Evolutionary conservation across 805 yeast species (phyloP).

Genomic region (Cyberlindnera samutprakarnensis): DNA sequence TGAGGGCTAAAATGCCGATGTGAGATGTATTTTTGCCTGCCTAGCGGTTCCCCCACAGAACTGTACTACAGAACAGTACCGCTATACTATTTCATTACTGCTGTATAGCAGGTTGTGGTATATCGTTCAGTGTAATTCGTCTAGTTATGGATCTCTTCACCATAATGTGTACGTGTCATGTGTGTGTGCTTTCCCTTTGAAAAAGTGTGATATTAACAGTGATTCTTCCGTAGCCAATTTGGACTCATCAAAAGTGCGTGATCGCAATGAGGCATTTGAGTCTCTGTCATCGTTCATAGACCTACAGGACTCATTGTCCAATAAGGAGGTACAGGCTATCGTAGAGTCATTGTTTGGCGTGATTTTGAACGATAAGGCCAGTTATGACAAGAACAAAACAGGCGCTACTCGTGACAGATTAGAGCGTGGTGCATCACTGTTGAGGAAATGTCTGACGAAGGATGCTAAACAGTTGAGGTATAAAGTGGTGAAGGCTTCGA

Average conservation of each 20-base stretch:
- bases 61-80: no score
- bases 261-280: constrained; percentile 44
- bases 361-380: constrained; percentile 29
- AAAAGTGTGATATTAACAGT: no score
- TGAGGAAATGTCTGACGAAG: constrained; percentile 19
- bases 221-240: constrained; percentile 22
- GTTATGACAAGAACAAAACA: constrained; percentile 21
- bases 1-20: no score
- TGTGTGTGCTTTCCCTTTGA: background rate
- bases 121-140: no score
- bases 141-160: constrained; percentile 8
- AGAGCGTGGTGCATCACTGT: constrained; percentile 25
- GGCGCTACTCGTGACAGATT: constrained; percentile 25
- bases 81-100: no score
- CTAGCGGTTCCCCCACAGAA: no score
- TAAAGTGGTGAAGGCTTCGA: constrained; percentile 7
- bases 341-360: constrained; percentile 23
- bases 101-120: no score
- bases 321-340: constrained; percentile 18
- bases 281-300: constrained; percentile 26
- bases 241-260: constrained; percentile 44
- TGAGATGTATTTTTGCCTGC: no score
- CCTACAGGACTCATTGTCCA: constrained; percentile 18
- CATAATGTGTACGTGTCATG: constrained; percentile 5
- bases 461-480: constrained; percentile 10